Base-by-base conservation (phyloP, 2,329 filamentous ascomycete species). In the Rugonectria rugulosa region DNA sequence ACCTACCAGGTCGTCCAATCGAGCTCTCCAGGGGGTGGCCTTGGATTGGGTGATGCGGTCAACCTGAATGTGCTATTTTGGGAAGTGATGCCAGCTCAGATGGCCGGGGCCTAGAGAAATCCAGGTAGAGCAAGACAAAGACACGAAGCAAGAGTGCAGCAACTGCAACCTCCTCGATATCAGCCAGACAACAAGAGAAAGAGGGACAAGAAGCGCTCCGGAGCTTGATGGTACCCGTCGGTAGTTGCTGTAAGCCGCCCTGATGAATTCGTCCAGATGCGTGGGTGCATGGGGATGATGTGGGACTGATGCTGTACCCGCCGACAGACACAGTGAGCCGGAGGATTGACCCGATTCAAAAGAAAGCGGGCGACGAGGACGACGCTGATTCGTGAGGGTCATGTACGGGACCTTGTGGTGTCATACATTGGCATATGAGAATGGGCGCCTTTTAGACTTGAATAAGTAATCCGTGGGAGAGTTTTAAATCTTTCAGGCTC, bases 21-120 rank as follows among this genome's bases (percentile, higher is more conserved):
- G 49, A 48, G 34, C 34, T 32, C 51, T 50, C 54, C 57, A 61
- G 38, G 53, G 36, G 41, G 48, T 34, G 27, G 52, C 40, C 19
- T 38, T 17, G 64, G 56, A 64, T 67, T 66, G 61, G 55, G 56
- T 61, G 56, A 62, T 59, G 53, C 52, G 53, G 47, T 44, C 59
- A 53, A 48, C 49, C 43, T 56, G 55, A 46, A 51, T 36, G 50
- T 61, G 46, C 64, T 67, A 67, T 67, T 67, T 65, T 67, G 53
- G 41, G 59, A 50, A 47, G 52, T 23, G 52, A 49, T 63, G 64
- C 61, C 64, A 67, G 19, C 61, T 56, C 61, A 65, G 38, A 50
- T 53, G 54, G 23, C 23, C 46, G 50, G 59, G 56, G 52, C 38
- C 49, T 51, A 43, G 37, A 38, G 21, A 10, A 32, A 32, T 8